phyloP scores from a whole-genome alignment of 1,139 yeast species.

The Kluyveromyces marxianus region DNA sequence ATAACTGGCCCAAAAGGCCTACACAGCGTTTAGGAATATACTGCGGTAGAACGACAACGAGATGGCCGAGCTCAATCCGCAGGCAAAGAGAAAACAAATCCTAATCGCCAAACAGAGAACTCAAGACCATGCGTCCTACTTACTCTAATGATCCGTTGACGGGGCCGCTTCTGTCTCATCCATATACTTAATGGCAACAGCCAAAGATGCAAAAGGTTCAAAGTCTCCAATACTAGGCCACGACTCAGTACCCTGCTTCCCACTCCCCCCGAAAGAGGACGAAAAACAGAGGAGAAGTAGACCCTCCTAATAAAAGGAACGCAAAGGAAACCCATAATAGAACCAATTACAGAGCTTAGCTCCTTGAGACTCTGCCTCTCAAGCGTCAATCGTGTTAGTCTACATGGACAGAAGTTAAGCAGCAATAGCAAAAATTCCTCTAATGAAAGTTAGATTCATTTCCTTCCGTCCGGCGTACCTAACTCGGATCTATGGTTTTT shows the following conservation, averaged over 20 bases:
- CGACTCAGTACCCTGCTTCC: conserved; percentile 48
- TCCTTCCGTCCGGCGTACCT: conserved; percentile 8
- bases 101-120: conserved; percentile 38
- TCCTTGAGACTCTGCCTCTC: conserved; percentile 43
- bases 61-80: conserved; percentile 49
- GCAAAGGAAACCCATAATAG: conserved; percentile 10
- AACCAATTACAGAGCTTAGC: conserved; percentile 7
- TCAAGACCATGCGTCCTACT: conserved; percentile 51
- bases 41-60: conserved; percentile 41
- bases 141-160: conserved; percentile 72
- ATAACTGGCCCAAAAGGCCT: conserved; percentile 65
- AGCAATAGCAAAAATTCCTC: conserved; percentile 27
- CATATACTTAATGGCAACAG: conserved; percentile 31
- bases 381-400: conserved; percentile 60
- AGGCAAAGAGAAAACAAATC: conserved; percentile 12
- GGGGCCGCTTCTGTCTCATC: conserved; percentile 73
- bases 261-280: conserved; percentile 3
- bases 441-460: conserved; percentile 14
- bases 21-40: conserved; percentile 92
- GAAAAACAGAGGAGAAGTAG: conserved; percentile 40
- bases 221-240: conserved; percentile 10
- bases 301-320: conserved; percentile 4
- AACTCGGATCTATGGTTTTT: conserved; percentile 44
- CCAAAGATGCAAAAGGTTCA: conserved; percentile 10
- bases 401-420: conserved; percentile 28